Evolutionary conservation across 345 rosid genomes (phyloP), one percentile per base, ranked within the genome.

Genomic region (Eucalyptus polybractea): DNA sequence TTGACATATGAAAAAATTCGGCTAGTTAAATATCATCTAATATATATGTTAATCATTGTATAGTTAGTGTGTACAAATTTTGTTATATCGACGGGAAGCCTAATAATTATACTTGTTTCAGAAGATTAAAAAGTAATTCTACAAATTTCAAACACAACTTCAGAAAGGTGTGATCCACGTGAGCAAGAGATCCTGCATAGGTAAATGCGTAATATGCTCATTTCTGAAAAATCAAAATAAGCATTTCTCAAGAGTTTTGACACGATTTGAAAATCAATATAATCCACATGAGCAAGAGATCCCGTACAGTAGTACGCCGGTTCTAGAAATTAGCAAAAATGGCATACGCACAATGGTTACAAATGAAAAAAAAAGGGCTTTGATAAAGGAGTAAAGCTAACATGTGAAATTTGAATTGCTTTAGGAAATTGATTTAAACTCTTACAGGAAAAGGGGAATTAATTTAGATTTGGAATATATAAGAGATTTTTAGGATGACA

Each of bases 221-320:
- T 25, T 60, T 60, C 31, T 27, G 69, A 33, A 11, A n/a, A 65
- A 65, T n/a, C 17, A n/a, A 65, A 65, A 14, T 14, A 65, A n/a
- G 40, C 76, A 62, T 62, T 62, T 62, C 72, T 62, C 7, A 31
- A 62, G 4, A 62, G 33, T 29, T 62, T 13, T 31, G 16, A 13
- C 17, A 6, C 5, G 9, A 29, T 62, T 62, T 62, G 72, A 62
- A 62, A 62, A 62, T 62, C 33, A 24, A 58, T 6, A 37, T 62
- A 62, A 29, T 29, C 33, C 72, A 62, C 72, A 7, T 13, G 72
- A 29, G 33, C 72, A 29, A 62, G 72, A 29, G 69, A 62, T 29
- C 4, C 17, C 0, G 15, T 62, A 29, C 0, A 27, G n/a, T 29
- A 29, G 0, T 29, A 13, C 4, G 33, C 15, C 16, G 31, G 8